phyloP scores from a whole-genome alignment of 306 rosid species.

The Glycine soja region DNA sequence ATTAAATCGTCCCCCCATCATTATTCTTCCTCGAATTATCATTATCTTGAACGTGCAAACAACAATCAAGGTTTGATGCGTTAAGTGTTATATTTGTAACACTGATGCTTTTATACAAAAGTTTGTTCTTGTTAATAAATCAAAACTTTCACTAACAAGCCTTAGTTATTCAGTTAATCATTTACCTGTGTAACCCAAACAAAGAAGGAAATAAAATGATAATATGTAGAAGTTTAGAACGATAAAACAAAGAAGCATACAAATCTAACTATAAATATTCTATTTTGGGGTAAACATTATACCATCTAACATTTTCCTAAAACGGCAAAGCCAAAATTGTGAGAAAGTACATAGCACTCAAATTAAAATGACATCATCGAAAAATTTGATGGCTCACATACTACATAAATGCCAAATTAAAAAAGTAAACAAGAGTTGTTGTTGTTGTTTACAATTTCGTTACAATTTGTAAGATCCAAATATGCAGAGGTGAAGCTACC shows the following conservation, averaged over 20 bases:
- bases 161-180: not conserved
- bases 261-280: slow-evolving; percentile 31
- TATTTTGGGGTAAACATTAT: not conserved
- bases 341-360: not conserved
- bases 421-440: not conserved
- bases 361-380: not conserved
- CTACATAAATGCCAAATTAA: not conserved
- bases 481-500: too few relatives aligned
- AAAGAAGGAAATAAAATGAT: not conserved
- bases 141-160: slow-evolving; percentile 26
- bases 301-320: not conserved
- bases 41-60: slow-evolving; percentile 67
- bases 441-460: not conserved
- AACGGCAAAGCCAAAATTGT: not conserved
- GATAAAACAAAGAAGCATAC: not conserved
- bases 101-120: not conserved
- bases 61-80: slow-evolving; percentile 25
- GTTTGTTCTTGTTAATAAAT: slow-evolving; percentile 17
- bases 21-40: slow-evolving; percentile 76
- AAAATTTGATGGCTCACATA: not conserved
- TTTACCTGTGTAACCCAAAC: not conserved
- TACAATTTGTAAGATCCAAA: slow-evolving; percentile 5
- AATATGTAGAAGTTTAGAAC: not conserved
- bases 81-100: not conserved
- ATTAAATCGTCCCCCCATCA: slow-evolving; percentile 77